Percentiles rank a stretch among this genome's conserved stretches.
phyloP scores from a whole-genome alignment of 1,139 yeast genomes.

The Saccharomyces uvarum region DNA sequence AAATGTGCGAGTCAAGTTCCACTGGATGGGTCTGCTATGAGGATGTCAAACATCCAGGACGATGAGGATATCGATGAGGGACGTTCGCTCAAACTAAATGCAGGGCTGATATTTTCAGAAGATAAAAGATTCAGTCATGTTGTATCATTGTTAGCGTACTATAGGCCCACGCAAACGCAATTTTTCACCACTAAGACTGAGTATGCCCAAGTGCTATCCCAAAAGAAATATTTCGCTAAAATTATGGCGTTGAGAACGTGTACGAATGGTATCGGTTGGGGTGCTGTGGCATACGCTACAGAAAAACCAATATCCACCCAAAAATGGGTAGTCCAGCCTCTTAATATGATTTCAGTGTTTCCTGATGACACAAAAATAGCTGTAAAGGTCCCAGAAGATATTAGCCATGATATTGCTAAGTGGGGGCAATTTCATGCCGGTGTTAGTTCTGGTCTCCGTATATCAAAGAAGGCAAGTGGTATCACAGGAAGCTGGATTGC shows the following conservation, averaged over 20 bases:
- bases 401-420: conserved; percentile 45
- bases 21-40: conserved; percentile 3
- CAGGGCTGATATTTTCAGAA: conserved; percentile 55
- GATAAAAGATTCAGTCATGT: conserved; percentile 80
- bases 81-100: conserved; percentile 16
- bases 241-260: conserved; percentile 65
- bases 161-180: conserved; percentile 20
- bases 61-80: conserved; percentile 18
- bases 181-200: conserved; percentile 22
- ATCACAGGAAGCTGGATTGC: conserved; percentile 90
- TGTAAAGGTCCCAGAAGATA: conserved; percentile 43
- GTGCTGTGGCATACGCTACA: conserved; percentile 64
- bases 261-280: conserved; percentile 67
- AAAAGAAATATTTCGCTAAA: conserved; percentile 58
- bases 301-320: conserved; percentile 78
- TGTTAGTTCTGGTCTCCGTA: conserved; percentile 75
- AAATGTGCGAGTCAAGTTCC: conserved; percentile 10
- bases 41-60: conserved; percentile 9
- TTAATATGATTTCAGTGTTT: conserved; percentile 62
- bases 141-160: conserved; percentile 39
- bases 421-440: conserved; percentile 97
- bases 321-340: conserved; percentile 67
- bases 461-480: conserved; percentile 60
- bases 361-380: conserved; percentile 64
- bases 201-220: conserved; percentile 21